phyloP scores from a whole-genome alignment of 805 yeast genomes.

The Candida lessepsii region DNA sequence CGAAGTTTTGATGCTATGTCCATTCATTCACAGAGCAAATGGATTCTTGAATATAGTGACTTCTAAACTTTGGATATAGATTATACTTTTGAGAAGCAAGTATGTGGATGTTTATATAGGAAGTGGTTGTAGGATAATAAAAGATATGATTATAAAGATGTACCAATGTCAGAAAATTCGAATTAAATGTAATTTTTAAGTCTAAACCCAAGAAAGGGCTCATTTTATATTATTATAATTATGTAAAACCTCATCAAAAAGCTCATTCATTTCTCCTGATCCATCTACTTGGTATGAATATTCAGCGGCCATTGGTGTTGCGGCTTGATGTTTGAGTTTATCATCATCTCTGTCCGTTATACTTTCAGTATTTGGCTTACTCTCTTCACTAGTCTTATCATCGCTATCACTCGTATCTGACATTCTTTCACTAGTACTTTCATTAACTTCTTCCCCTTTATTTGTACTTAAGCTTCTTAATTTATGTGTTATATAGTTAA shows the following conservation, averaged over 20 bases:
- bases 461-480: slow-evolving; percentile 7
- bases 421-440: neutral
- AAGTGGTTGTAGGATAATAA: slow-evolving; percentile 1
- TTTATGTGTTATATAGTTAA: slow-evolving; percentile 19
- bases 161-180: no score
- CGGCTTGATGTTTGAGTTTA: slow-evolving; percentile 1
- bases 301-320: slow-evolving; percentile 10
- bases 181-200: no score
- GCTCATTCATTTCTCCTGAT: slow-evolving; percentile 17
- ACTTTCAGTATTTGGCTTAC: neutral
- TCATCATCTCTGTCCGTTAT: neutral
- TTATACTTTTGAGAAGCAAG: no score
- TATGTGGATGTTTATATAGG: neutral
- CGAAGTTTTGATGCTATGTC: no score
- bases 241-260: slow-evolving; percentile 24
- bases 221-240: slow-evolving; percentile 9
- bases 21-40: no score
- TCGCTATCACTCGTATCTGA: neutral
- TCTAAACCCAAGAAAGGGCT: no score
- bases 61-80: no score
- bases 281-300: neutral
- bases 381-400: neutral
- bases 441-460: slow-evolving; percentile 4
- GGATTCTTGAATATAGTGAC: no score
- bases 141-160: no score